Base-by-base conservation (phyloP, 169 alveolate species). In the Eimeria zaria region DNA sequence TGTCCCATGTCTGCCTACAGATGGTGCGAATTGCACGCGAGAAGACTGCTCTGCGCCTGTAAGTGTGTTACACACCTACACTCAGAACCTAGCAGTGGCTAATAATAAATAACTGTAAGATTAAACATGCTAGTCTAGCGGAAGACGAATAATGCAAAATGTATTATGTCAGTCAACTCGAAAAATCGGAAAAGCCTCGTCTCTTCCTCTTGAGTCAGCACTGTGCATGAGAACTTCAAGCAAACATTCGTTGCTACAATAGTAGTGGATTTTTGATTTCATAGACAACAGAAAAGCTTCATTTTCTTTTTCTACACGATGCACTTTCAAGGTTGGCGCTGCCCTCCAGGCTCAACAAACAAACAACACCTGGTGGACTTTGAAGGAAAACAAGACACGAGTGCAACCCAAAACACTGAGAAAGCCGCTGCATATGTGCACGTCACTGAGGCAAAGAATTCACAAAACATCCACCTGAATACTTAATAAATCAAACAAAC, bases 201-300 rank as follows among this genome's bases (percentile, higher is more conserved):
- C 27, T 3, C n/a, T 64, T n/a, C 7, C 5, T 6, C n/a, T 6
- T 69, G 44, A 27, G 44, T 14, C 78, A 33, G 78, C 48, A 12
- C 24, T 11, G 48, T 33, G 7, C 48, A 33, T 33, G 24, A 69
- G 8, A 20, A 69, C 33, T 8, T 3, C 33, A 18, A 24, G 73
- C 78, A 9, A 1, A 5, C 48, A 69, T 14, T 14, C 48, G n/a
- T 14, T 69, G 22, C n/a, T 7, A 5, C 33, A 30, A 33, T 30
- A 22, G 27, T 51, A 51, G 12, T 51, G 12, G 18, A 51, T 12
- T 33, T 30, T 12, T 27, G 8, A 11, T 69, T 33, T 5, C 2
- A 33, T 69, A 69, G 78, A 69, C n/a, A 69, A 9, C 78, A 69
- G 78, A 69, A 69, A 69, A 69, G 24, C 78, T 69, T 33, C 33